Percentiles rank a stretch among this genome's conserved stretches.
phyloP scores from a whole-genome alignment of 2,329 filamentous ascomycete species.

The Alternaria postmessia region DNA sequence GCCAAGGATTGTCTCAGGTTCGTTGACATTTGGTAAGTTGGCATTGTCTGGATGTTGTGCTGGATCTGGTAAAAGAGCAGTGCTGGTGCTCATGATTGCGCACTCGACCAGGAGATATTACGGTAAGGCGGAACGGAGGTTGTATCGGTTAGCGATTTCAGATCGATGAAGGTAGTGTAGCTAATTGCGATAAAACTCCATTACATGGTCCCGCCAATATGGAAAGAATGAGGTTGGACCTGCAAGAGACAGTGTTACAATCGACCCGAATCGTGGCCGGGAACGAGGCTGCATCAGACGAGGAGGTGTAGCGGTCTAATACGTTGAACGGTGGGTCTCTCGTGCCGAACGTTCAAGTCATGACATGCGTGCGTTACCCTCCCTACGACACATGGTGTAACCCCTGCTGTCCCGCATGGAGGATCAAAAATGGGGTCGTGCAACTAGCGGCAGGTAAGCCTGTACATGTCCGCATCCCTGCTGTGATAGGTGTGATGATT shows the following conservation, averaged over 20 bases:
- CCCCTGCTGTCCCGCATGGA: conserved; percentile 26
- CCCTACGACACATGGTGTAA: conserved; percentile 15
- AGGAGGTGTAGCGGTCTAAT: conserved; percentile 16
- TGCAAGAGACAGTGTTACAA: not conserved
- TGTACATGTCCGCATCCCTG: conserved; percentile 21
- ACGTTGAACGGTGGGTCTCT: conserved; percentile 13
- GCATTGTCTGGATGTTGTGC: conserved; percentile 37
- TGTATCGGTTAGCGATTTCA: not conserved
- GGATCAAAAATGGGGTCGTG: conserved; percentile 26
- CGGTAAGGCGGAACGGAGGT: not conserved
- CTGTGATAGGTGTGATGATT: conserved; percentile 11
- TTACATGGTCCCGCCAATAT: conserved; percentile 11
- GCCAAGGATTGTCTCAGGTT: conserved; percentile 40
- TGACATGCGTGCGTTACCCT: conserved; percentile 19
- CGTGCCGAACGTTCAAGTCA: conserved; percentile 10
- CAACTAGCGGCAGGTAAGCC: conserved; percentile 20
- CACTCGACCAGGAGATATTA: not conserved
- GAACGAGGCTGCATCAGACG: conserved; percentile 8
- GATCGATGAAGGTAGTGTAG: conserved; percentile 1
- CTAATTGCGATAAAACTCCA: conserved; percentile 8
- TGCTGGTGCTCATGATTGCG: conserved; percentile 9
- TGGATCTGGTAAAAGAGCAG: conserved; percentile 9
- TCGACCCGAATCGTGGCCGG: conserved; percentile 3
- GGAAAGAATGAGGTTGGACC: not conserved
- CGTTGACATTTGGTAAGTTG: conserved; percentile 39